These are phyloP conservation scores for Blastomyces emzantsi DNA, from an alignment of 2,329 filamentous ascomycete species.

Conservation along the genomic window DNA sequence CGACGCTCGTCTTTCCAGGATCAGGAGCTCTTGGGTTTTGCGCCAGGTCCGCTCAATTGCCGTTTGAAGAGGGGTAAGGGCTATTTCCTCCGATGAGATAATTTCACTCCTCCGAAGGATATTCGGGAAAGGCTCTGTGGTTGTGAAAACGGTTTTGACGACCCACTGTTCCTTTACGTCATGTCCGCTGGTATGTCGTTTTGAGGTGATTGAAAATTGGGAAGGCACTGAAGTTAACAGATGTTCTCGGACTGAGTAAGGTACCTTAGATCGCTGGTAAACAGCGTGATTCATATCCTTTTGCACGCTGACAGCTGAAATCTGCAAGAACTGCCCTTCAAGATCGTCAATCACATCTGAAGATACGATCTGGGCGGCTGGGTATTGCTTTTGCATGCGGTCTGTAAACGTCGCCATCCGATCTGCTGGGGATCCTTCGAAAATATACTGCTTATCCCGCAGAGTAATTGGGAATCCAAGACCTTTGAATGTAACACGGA, in stretches of 20 bases:
- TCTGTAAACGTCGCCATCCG: slow-evolving; percentile 75
- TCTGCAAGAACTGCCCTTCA: slow-evolving; percentile 82
- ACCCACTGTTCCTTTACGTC: slow-evolving; percentile 62
- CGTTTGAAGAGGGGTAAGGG: slow-evolving; percentile 69
- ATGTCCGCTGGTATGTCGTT: slow-evolving; percentile 58
- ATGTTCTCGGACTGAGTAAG: slow-evolving; percentile 77
- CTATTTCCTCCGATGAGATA: slow-evolving; percentile 55
- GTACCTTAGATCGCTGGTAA: slow-evolving; percentile 78
- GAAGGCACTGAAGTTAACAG: slow-evolving; percentile 69
- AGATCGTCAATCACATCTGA: slow-evolving; percentile 64
- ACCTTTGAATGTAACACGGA: slow-evolving; percentile 81
- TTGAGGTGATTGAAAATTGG: slow-evolving; percentile 66
- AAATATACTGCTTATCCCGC: slow-evolving; percentile 86
- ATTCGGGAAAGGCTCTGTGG: slow-evolving; percentile 80
- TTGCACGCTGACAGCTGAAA: slow-evolving; percentile 71
- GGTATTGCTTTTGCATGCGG: slow-evolving; percentile 84
- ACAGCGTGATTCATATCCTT: slow-evolving; percentile 74
- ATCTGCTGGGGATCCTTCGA: slow-evolving; percentile 71
- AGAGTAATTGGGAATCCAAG: slow-evolving; percentile 74
- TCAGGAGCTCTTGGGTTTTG: slow-evolving; percentile 76
- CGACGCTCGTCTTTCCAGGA: slow-evolving; percentile 63
- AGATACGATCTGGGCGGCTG: slow-evolving; percentile 70
- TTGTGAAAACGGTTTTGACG: slow-evolving; percentile 77
- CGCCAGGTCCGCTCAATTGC: slow-evolving; percentile 81
- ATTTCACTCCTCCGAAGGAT: slow-evolving; percentile 85